Base-by-base conservation (phyloP, 192 early-diverging fungal species). In the Coemansia sp. region DNA sequence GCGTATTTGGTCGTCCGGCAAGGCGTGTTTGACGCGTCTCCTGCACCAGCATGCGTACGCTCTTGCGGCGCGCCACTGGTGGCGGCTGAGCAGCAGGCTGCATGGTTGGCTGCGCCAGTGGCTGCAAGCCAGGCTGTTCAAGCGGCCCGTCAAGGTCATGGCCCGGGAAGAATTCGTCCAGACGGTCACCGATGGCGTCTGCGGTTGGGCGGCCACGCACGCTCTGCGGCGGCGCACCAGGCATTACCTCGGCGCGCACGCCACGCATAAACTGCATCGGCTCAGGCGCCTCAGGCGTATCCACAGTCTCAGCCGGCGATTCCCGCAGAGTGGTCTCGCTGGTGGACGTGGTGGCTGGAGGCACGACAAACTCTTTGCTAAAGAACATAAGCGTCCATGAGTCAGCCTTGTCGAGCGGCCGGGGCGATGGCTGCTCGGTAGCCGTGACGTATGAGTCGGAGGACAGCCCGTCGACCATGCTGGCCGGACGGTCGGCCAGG, bases 81-180 rank as follows among this genome's bases (percentile, higher is more conserved):
- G 42, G 30, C 38, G 18, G 47, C 9, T 13, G 10, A 12, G 55
- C 18, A 44, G 55, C 34, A 13, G 55, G 18, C 41, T 18, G 33
- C 33, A 8, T 9, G 1, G 34, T 37, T 9, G 48, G 33, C 51
- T 37, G 12, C 17, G 3, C 4, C 30, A 17, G 17, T 17, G 15
- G 24, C 48, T 0, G 17, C 6, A 6, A 11, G 5, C 22, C 14
- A 30, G n/a, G 51, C 62, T 85, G 84, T 15, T 86, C 75, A 48
- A 89, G 87, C n/a, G 81, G 85, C 44, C 81, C 74, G 57, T 91
- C 89, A 44, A 91, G 63, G 55, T 91, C 87, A 43, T 89, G 86
- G n/a, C 74, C 83, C 22, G 87, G 88, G 59, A 91, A 86, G 58
- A 85, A 91, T 59, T 82, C 71, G 39, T 87, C 87, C 49, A 89